phyloP scores from a whole-genome alignment of 129 eudicot species.

The sunflower (Helianthus annuus) region HanXRQr2.0-SUNRISE NC_035441.2:87518807-87519306 shows the following conservation, averaged over 20 bases:
- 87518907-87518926: constrained; percentile 69
- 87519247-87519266: too few species aligned
- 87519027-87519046: constrained; percentile 66
- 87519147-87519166: constrained; percentile 92
- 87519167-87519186: constrained; percentile 72
- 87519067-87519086: constrained; percentile 74
- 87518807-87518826: not conserved
- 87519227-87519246: too few species aligned
- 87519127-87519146: constrained; percentile 79
- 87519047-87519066: constrained; percentile 77
- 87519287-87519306: too few species aligned
- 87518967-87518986: constrained; percentile 74
- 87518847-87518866: constrained; percentile 99
- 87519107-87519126: constrained; percentile 91
- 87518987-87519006: constrained; percentile 77
- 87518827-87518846: constrained; percentile 51
- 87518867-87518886: constrained; percentile 70
- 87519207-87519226: constrained; percentile 30
- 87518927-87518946: constrained; percentile 85
- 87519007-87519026: constrained; percentile 90
- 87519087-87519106: constrained; percentile 97
- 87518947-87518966: constrained; percentile 85
- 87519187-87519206: constrained; percentile 66
- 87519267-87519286: too few species aligned
- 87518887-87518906: constrained; percentile 70